Base-by-base conservation (phyloP, 768 basidiomycete species). In the Leccinum subgranulosum region DNA sequence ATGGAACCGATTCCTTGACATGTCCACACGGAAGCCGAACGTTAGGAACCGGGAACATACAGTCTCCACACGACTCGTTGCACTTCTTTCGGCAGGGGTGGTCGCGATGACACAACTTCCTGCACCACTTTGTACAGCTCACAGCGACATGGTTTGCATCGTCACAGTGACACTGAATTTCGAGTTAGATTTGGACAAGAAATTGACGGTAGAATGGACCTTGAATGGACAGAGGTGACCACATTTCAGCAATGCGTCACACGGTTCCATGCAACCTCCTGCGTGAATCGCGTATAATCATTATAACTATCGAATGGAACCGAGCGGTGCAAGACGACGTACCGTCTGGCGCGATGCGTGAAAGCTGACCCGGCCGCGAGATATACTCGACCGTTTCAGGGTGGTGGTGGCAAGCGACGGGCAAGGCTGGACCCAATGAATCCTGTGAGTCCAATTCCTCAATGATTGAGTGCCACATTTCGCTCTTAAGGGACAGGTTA, bases 171-270 rank as follows among this genome's bases (percentile, higher is more conserved):
- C 86, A 87, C 82, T 87, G 57, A 7, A 54, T 41, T 9, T 9
- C 33, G 46, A 23, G 36, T 39, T 17, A 25, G 21, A 28, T 34
- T 36, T 36, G 3, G 29, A 27, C 3, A 5, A 11, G n/a, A 3
- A 47, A 17, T 1, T 6, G 27, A 46, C 15, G 10, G 9, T 17
- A 3, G 31, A 29, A 45, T 23, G 8, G 66, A 85, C 85, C 70
- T 83, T 82, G 58, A 77, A 85, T 0, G 84, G 82, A 63, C 87
- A 89, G 3, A 76, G 69, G 64, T 89, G 87, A 3, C 87, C 87
- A 61, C 87, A 89, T 21, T 72, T 68, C 27, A 89, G 70, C 17
- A 76, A 73, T 10, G 73, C 72, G 33, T 78, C 76, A 58, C 87
- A 89, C 4, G 80, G 75, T n/a, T 71, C 71, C 52, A 86, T 69